Evolutionary conservation across 257 asterid genomes (phyloP), one percentile per base, ranked within the genome.

Genomic region (Solanum sitiens): DNA sequence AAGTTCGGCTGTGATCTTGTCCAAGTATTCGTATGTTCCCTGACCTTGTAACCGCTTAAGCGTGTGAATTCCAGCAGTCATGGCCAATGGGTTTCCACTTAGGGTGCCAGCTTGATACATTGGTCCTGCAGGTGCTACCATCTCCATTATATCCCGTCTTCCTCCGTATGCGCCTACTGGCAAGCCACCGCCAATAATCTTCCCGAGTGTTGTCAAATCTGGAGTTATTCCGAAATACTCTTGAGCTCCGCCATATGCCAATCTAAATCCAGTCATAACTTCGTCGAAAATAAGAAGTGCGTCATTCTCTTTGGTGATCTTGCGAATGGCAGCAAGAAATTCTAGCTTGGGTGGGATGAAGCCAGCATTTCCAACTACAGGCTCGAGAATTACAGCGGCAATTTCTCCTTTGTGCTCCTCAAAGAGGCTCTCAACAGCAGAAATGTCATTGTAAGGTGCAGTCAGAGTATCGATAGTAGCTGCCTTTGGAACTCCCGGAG

Each of bases 101-200:
- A 97, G 93, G 4, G 99, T 97, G 86, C 99, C 99, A 2, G 99
- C 99, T 84, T 97, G 99, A 86, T 97, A 97, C 99, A 97, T 92
- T 8, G 99, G 99, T 74, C 99, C 99, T 9, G 99, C 94, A 33
- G 99, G 99, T 13, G 99, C 99, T 86, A 97, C 99, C 98, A 96
- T 94, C 93, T 97, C 98, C 99, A 97, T 97, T 44, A 97, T 97
- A 59, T 96, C 99, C 87, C 97, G 91, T 88, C 98, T 93, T 82
- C 99, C 99, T 82, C 99, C 99, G 30, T 97, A 97, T 7, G 99
- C 99, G 18, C 99, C 99, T 59, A 97, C 99, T 4, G 99, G 99
- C 89, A 97, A 88, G 71, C 99, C 99, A 82, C 99, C 99, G 14
- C 99, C 99, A 3, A 97, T 97, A 59, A 97, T 95, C 93, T 96